Percentiles rank a stretch among this genome's conserved stretches.
phyloP scores from a whole-genome alignment of 768 basidiomycete genomes.

The Neoboletus magnificus region DNA sequence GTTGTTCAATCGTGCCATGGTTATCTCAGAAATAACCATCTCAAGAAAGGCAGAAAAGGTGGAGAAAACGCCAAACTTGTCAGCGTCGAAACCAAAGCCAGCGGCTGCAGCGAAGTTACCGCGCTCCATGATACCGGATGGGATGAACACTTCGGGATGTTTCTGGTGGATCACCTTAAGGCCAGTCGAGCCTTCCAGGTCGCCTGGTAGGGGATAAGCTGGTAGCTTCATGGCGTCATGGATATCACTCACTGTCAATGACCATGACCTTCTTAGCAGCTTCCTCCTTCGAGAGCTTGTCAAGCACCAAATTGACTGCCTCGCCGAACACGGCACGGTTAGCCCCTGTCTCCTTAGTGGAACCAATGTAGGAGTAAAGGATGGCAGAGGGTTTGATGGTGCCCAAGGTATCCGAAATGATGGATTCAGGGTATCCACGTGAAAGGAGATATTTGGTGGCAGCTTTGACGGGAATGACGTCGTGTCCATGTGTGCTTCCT shows the following conservation, averaged over 20 bases:
- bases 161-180: constrained; percentile 86
- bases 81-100: constrained; percentile 78
- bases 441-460: constrained; percentile 70
- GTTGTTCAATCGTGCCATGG: constrained; percentile 89
- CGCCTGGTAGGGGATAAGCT: constrained; percentile 41
- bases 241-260: constrained; percentile 62
- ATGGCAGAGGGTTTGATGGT: constrained; percentile 57
- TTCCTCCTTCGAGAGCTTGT: constrained; percentile 71
- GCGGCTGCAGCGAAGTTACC: constrained; percentile 83
- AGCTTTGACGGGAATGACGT: constrained; percentile 78
- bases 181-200: constrained; percentile 87
- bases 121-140: constrained; percentile 86
- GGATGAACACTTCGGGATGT: constrained; percentile 83
- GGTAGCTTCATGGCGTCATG: neutral
- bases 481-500: constrained; percentile 78
- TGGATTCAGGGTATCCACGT: constrained; percentile 52
- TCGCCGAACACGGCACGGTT: constrained; percentile 85
- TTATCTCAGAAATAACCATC: constrained; percentile 86
- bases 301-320: constrained; percentile 76
- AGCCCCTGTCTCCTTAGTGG: constrained; percentile 70
- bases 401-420: constrained; percentile 52
- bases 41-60: constrained; percentile 92
- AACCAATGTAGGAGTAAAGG: constrained; percentile 65
- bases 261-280: constrained; percentile 79
- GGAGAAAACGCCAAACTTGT: constrained; percentile 86